A percentile compares a stretch with the other conserved stretches of the same genome.
phyloP scores from a whole-genome alignment of 2,329 filamentous ascomycete genomes.

The Stachybotrys chlorohalonatus region DNA sequence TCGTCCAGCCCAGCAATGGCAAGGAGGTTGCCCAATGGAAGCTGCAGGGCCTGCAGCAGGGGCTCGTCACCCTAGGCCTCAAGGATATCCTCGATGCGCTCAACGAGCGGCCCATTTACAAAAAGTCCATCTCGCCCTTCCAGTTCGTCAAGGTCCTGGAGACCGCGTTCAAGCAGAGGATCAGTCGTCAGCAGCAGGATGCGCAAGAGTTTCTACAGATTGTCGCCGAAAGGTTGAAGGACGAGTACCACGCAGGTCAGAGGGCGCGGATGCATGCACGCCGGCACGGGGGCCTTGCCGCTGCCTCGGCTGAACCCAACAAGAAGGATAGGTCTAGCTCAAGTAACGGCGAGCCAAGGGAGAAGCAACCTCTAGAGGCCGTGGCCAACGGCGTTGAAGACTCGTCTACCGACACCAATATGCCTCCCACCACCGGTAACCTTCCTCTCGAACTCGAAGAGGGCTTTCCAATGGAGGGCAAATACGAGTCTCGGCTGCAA shows the following conservation, averaged over 20 bases:
- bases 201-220: conserved; percentile 96
- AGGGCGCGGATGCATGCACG: conserved; percentile 56
- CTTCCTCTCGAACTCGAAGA: conserved; percentile 43
- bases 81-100: conserved; percentile 89
- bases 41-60: conserved; percentile 62
- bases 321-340: conserved; percentile 10
- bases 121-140: conserved; percentile 85
- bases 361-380: neutral
- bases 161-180: conserved; percentile 76
- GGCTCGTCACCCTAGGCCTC: conserved; percentile 74
- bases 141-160: conserved; percentile 79
- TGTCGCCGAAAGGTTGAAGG: conserved; percentile 81
- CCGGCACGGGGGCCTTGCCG: conserved; percentile 15
- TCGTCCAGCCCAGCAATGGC: conserved; percentile 39
- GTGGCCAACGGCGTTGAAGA: neutral
- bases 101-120: conserved; percentile 88
- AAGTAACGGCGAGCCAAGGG: conserved; percentile 6
- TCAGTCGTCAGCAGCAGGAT: conserved; percentile 92
- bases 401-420: neutral
- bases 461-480: conserved; percentile 86
- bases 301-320: conserved; percentile 3
- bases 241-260: conserved; percentile 84
- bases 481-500: conserved; percentile 88
- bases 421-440: conserved; percentile 10
- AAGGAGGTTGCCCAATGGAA: conserved; percentile 48